Conservation (phyloP, 768 basidiomycete genomes). For the Tylopilus felleus region DNA sequence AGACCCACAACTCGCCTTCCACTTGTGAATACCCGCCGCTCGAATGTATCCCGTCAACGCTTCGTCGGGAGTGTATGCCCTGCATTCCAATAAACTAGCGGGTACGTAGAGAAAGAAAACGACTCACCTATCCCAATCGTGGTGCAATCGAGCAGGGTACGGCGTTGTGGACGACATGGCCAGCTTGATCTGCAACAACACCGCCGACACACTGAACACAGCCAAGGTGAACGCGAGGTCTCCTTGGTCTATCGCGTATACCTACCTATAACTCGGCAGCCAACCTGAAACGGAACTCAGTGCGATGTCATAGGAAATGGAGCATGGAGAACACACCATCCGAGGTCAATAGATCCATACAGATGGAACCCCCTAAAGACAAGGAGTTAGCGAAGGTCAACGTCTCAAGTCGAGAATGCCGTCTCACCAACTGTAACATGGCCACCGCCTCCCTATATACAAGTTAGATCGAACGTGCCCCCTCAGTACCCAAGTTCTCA, state of each 20-base stretch:
- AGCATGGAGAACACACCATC: conserved; percentile 37
- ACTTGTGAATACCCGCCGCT: conserved; percentile 61
- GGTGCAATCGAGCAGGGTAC: conserved; percentile 54
- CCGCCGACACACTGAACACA: conserved; percentile 35
- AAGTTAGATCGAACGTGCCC: not conserved
- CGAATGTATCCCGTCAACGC: conserved; percentile 62
- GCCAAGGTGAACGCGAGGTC: not conserved
- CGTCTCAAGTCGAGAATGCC: not conserved
- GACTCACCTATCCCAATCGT: conserved; percentile 44
- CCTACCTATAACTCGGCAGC: conserved; percentile 64
- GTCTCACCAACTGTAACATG: conserved; percentile 58
- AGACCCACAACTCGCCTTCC: conserved; percentile 43
- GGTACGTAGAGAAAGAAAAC: not conserved
- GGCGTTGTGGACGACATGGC: conserved; percentile 69
- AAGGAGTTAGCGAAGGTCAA: not conserved
- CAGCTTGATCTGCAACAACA: conserved; percentile 63
- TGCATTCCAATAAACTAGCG: conserved; percentile 3
- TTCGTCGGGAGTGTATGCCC: conserved; percentile 50
- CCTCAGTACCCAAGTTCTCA: conserved; percentile 1
- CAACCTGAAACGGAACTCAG: conserved; percentile 29
- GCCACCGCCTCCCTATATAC: conserved; percentile 56
- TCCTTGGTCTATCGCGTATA: not conserved
- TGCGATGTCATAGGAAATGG: not conserved
- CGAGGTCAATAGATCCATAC: conserved; percentile 68
- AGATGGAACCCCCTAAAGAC: conserved; percentile 60